These are phyloP conservation scores for Trifolium subterraneum DNA, from an alignment of 306 rosid species.

Conservation along the genomic window DNA sequence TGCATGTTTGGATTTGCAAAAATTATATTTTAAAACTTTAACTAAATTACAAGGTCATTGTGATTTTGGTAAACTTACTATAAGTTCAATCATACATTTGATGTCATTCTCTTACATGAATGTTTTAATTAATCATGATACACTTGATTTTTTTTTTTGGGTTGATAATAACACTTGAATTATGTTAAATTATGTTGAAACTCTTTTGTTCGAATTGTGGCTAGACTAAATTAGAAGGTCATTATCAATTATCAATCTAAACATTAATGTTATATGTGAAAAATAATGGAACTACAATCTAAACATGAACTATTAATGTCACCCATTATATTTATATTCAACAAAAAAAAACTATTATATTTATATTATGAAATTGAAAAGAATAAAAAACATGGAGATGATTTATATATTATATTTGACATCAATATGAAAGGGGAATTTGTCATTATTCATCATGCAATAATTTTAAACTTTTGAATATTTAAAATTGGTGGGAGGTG, in stretches of 20 bases:
- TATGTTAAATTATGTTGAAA: too few relatives aligned
- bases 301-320: background rate
- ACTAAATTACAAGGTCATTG: background rate
- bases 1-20: background rate
- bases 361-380: background rate
- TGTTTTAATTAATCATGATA: too few relatives aligned
- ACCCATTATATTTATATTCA: background rate
- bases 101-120: too few relatives aligned
- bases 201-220: background rate
- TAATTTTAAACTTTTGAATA: constrained; percentile 30
- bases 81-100: background rate
- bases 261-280: background rate
- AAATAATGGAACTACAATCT: too few relatives aligned
- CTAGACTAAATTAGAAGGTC: background rate
- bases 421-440: constrained; percentile 27
- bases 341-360: background rate
- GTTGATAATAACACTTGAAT: too few relatives aligned
- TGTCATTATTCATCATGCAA: constrained; percentile 42
- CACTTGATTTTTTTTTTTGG: too few relatives aligned
- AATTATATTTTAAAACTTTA: background rate
- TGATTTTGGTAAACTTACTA: too few relatives aligned
- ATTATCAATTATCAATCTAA: background rate
- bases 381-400: background rate
- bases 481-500: constrained; percentile 37
- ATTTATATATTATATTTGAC: background rate